Base-by-base conservation (phyloP, 2,329 filamentous ascomycete genomes). In the Pseudogymnoascus sp. region DNA sequence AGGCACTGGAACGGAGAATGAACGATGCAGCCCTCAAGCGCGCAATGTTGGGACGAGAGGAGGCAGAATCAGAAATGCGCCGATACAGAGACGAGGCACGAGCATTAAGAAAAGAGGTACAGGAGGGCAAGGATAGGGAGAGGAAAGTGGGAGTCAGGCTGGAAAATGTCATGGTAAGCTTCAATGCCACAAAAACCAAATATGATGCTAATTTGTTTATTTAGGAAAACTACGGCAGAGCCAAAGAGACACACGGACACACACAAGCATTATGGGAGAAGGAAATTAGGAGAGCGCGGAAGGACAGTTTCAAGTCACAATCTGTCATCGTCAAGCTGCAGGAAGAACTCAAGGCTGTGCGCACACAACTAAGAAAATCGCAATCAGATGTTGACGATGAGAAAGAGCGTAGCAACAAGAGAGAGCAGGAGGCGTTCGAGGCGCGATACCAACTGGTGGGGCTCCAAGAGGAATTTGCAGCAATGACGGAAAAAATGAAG, bases 271-370 rank as follows among this genome's bases (percentile, higher is more conserved):
- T 88, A 8, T 90, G 87, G 82, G 87, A 90, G 68, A 90, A 90
- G 71, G 87, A 90, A 71, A 85, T 89, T 43, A 81, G 87, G 60
- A 80, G 84, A 61, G 81, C 83, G 8, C 79, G 86, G 58, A 90
- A 90, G 67, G 88, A 90, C 67, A 85, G 85, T 2, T 90, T 89
- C 79, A 90, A 89, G 70, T 81, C 83, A n/a, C 86, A 89, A 67
- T 89, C 86, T 2, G 74, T 77, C 9, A 80, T 86, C 33, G 82
- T 90, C 67, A 89, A 89, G 70, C 71, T 87, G n/a, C 86, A 90
- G 70, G 87, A 90, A 67, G 87, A 90, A 68, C 79, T 89, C 65
- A 90, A 90, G 70, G 76, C 82, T 0, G 76, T 82, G 59, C 81
- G 85, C 47, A 74, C 74, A 25, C 74, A 76, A n/a, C 74, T 80